These are phyloP conservation scores for Kwoniella sp. DNA, from an alignment of 768 basidiomycete genomes.

Conservation along the genomic window DNA sequence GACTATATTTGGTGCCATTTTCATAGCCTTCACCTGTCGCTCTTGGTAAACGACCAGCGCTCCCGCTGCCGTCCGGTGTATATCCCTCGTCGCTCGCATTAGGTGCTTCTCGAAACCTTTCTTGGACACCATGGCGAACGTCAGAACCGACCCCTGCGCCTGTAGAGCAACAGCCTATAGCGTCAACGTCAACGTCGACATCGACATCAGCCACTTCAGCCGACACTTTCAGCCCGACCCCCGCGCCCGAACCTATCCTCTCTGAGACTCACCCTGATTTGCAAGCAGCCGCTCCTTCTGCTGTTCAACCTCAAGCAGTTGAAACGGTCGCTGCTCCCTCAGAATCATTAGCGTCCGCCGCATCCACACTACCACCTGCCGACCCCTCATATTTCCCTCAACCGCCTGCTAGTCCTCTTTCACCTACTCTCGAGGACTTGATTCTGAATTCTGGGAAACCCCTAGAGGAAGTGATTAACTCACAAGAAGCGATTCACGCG, in stretches of 20 bases:
- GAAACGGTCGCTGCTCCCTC: not conserved
- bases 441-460: slow-evolving; percentile 31
- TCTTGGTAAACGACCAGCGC: slow-evolving; percentile 37
- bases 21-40: slow-evolving; percentile 37
- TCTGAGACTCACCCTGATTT: slow-evolving; percentile 40
- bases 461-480: slow-evolving; percentile 46
- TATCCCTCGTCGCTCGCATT: slow-evolving; percentile 4
- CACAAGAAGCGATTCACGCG: slow-evolving; percentile 51
- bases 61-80: not conserved
- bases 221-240: not conserved
- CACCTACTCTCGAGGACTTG: slow-evolving; percentile 37
- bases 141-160: slow-evolving; percentile 17
- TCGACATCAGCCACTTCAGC: slow-evolving; percentile 17
- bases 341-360: slow-evolving; percentile 2
- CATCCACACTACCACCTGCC: slow-evolving; percentile 2
- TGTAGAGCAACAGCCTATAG: too few relatives aligned
- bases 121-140: slow-evolving; percentile 38
- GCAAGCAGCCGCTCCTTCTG: not conserved
- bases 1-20: too few relatives aligned
- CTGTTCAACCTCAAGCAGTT: not conserved
- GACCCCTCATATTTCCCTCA: slow-evolving; percentile 20
- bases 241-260: slow-evolving; percentile 35
- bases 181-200: slow-evolving; percentile 15
- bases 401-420: slow-evolving; percentile 15
- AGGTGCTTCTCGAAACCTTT: slow-evolving; percentile 17